phyloP scores from a whole-genome alignment of 495 filamentous ascomycete species.

The Penicillium egyptiacum region DNA sequence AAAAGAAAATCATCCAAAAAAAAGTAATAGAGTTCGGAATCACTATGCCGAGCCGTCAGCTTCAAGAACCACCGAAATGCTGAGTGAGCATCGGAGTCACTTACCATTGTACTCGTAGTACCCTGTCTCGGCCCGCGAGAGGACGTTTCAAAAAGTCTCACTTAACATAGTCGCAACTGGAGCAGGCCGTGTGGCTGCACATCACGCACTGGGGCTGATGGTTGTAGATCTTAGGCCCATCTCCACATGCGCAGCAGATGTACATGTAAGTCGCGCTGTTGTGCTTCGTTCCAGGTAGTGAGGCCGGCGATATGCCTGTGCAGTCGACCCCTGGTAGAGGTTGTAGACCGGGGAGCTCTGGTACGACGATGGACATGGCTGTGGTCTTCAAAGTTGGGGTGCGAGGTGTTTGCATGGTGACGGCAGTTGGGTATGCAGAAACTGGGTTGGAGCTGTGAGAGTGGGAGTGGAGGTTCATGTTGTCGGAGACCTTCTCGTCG shows the following conservation, averaged over 20 bases:
- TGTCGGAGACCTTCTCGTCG: slow-evolving; percentile 16
- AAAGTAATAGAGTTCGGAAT: slow-evolving; percentile 5
- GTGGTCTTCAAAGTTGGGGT: slow-evolving; percentile 11
- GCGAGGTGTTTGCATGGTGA: slow-evolving; percentile 9
- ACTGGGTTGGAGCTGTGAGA: slow-evolving; percentile 16
- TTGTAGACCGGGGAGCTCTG: slow-evolving; percentile 15
- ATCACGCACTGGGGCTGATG: slow-evolving; percentile 33
- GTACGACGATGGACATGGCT: slow-evolving; percentile 8
- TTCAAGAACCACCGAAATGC: slow-evolving; percentile 5
- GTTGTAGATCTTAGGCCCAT: slow-evolving; percentile 44
- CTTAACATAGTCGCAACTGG: slow-evolving; percentile 32
- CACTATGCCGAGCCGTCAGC: slow-evolving; percentile 8
- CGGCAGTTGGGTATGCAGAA: slow-evolving; percentile 23
- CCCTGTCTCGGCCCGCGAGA: slow-evolving; percentile 4
- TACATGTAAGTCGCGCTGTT: slow-evolving; percentile 28
- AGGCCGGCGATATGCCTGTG: neutral
- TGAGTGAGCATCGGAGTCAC: slow-evolving; percentile 8
- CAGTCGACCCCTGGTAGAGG: slow-evolving; percentile 10
- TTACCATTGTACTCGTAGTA: slow-evolving; percentile 7
- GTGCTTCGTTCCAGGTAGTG: neutral
- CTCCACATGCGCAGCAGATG: slow-evolving; percentile 42
- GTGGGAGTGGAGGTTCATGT: slow-evolving; percentile 5
- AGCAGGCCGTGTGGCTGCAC: slow-evolving; percentile 37
- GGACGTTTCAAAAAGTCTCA: slow-evolving; percentile 15
- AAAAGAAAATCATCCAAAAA: neutral